These are phyloP conservation scores for Triticum urartu DNA, from an alignment of 176 grass and related monocot genomes.

Conservation along the genomic window DNA sequence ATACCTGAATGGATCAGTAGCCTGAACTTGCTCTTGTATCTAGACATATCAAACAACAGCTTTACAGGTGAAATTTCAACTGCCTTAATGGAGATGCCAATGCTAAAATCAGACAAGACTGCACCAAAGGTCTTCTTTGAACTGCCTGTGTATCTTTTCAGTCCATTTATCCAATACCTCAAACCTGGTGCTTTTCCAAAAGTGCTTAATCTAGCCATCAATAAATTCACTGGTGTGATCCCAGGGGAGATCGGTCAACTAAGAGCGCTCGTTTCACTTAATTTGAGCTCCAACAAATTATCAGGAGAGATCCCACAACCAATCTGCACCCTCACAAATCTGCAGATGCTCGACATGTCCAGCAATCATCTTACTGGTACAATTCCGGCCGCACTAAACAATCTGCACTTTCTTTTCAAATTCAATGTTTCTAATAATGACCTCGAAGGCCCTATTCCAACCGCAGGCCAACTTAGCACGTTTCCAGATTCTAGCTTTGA, in stretches of 20 bases:
- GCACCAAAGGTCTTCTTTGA: not conserved
- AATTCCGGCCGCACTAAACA: not conserved
- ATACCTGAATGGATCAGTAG: too few species aligned
- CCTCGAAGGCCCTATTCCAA: slow-evolving; percentile 28
- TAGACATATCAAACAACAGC: slow-evolving; percentile 34
- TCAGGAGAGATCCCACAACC: not conserved
- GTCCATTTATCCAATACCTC: not conserved
- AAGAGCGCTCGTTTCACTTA: not conserved
- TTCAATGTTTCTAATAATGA: slow-evolving; percentile 36
- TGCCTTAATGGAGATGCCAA: slow-evolving; percentile 30
- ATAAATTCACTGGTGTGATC: not conserved
- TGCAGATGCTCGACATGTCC: slow-evolving; percentile 29
- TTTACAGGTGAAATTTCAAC: slow-evolving; percentile 26
- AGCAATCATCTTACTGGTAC: slow-evolving; percentile 4
- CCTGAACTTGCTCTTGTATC: too few species aligned
- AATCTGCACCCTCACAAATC: not conserved
- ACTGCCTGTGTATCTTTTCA: not conserved
- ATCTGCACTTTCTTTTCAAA: slow-evolving; percentile 23
- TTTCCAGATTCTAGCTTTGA: slow-evolving; percentile 38
- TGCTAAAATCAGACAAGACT: slow-evolving; percentile 22
- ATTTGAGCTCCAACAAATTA: slow-evolving; percentile 19
- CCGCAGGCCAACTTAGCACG: not conserved
- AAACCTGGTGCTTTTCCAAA: not conserved
- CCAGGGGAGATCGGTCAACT: not conserved
- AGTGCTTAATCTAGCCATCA: not conserved